Conservation (phyloP, 202 grass and related monocot genomes). For the Tripidium arundinaceum region DNA sequence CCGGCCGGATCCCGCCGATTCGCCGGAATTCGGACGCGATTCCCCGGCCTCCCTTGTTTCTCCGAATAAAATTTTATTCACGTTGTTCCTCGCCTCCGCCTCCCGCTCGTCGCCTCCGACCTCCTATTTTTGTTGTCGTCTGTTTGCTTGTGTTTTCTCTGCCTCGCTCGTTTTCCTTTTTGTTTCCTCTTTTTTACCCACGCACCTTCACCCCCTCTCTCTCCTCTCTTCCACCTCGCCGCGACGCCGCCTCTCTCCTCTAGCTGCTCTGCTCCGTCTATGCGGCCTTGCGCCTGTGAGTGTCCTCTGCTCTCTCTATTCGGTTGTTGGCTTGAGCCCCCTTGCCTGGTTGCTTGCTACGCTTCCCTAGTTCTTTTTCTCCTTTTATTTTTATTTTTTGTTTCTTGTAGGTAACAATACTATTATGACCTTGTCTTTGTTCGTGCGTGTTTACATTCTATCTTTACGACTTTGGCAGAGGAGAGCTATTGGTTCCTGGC, state of each 20-base stretch:
- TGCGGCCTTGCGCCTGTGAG: not conserved
- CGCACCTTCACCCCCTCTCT: not conserved
- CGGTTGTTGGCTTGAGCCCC: slow-evolving; percentile 12
- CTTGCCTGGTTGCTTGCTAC: not conserved
- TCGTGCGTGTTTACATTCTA: slow-evolving; percentile 19
- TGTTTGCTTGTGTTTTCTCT: slow-evolving; percentile 44
- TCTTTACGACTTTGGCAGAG: slow-evolving; percentile 23
- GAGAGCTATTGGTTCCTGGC: not conserved
- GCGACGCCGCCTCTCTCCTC: not conserved
- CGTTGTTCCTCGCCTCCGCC: slow-evolving; percentile 25
- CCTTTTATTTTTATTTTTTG: not conserved
- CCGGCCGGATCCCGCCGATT: slow-evolving; percentile 52
- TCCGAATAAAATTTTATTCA: slow-evolving; percentile 10
- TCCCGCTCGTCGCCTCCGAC: slow-evolving; percentile 53
- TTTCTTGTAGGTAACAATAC: not conserved
- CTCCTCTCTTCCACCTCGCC: not conserved
- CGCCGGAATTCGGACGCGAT: slow-evolving; percentile 46
- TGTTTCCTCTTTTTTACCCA: slow-evolving; percentile 16
- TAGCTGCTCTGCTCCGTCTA: not conserved
- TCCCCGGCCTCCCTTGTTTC: slow-evolving; percentile 14
- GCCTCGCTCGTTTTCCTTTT: slow-evolving; percentile 35
- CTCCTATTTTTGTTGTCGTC: slow-evolving; percentile 53
- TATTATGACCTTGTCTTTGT: slow-evolving; percentile 24
- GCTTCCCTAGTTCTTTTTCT: not conserved
- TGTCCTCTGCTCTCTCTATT: not conserved